These are phyloP conservation scores for Coemansia sp. DNA, from an alignment of 192 early-diverging fungal species.

Conservation along the genomic window DNA sequence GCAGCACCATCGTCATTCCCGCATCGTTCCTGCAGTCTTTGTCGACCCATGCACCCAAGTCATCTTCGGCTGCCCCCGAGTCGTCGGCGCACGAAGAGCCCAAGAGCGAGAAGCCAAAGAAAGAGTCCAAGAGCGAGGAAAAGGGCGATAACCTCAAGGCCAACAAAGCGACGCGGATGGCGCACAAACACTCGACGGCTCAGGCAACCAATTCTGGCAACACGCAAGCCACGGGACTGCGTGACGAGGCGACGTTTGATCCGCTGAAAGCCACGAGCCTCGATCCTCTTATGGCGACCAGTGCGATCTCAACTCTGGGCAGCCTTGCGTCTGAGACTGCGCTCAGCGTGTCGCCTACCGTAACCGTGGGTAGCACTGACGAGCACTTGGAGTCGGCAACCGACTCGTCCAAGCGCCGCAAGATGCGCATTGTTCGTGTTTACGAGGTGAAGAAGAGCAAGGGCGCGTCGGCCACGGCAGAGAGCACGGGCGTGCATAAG, in stretches of 20 bases:
- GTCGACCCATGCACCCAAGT: conserved; percentile 6
- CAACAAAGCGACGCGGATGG: conserved; percentile 35
- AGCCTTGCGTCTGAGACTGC: conserved; percentile 6
- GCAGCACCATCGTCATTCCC: conserved; percentile 41
- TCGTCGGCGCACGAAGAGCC: conserved; percentile 32
- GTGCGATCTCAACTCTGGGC: conserved; percentile 8
- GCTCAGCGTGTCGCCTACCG: conserved; percentile 11
- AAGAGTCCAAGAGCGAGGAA: neutral
- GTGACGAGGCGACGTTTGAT: conserved; percentile 23
- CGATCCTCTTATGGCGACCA: neutral
- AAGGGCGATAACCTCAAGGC: conserved; percentile 33
- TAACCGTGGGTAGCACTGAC: conserved; percentile 26
- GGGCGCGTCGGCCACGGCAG: conserved; percentile 6
- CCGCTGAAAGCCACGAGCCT: conserved; percentile 9
- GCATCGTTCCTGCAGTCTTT: conserved; percentile 15
- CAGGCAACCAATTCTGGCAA: conserved; percentile 1
- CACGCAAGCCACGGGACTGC: conserved; percentile 27
- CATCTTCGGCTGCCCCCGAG: neutral
- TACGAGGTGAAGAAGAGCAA: conserved; percentile 56
- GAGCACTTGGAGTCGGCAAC: neutral
- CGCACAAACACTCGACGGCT: conserved; percentile 24
- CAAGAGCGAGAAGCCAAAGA: conserved; percentile 8
- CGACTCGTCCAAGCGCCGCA: conserved; percentile 31
- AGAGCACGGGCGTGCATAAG: conserved; percentile 25
- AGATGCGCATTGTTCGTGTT: conserved; percentile 52